Base-by-base conservation (phyloP, 202 grass and related monocot species). In the Saccharum hybrid region DNA sequence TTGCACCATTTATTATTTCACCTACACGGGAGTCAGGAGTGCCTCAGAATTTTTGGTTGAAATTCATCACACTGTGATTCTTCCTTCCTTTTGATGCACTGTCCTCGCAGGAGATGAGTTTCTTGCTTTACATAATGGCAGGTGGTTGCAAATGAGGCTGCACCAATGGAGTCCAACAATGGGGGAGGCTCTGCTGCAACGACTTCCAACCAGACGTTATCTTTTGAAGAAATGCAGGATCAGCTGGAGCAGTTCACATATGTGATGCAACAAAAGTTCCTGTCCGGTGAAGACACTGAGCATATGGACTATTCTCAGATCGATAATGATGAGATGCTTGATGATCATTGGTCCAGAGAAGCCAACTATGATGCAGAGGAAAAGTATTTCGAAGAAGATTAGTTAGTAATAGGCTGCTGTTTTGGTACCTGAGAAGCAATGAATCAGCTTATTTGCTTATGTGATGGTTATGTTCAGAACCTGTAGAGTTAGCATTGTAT, bases 181-280 rank as follows among this genome's bases (percentile, higher is more conserved):
- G 13, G 38, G 34, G 42, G 5, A 39, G 46, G 6, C 4, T 10
- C 57, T 2, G 26, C 41, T 34, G 40, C 64, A 28, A 72, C 43
- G 36, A 57, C 81, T 26, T 85, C 22, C 16, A 82, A 83, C 49
- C 72, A 85, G 31, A 91, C 82, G 40, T 45, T 90, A 33, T 90
- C 95, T n/a, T 63, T 21, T 8, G 92, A 94, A 67, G 95, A 94
- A 71, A 86, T 98, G 88, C 74, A 94, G 72, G 92, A 95, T 72
- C 92, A 91, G 34, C 71, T 98, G 40, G 95, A 94, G 23, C 92
- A 94, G 16, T 98, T 94, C 66, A 98, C 95, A n/a, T 74, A 28
- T 0, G 71, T 94, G 88, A 98, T 98, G 95, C 92, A 98, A 36
- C 82, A 91, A n/a, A 98, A 94, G 78, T 94, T 98, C 70, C 72